Evolutionary conservation across 805 yeast species (phyloP).

Genomic region (Candida pseudoglaebosa): DNA sequence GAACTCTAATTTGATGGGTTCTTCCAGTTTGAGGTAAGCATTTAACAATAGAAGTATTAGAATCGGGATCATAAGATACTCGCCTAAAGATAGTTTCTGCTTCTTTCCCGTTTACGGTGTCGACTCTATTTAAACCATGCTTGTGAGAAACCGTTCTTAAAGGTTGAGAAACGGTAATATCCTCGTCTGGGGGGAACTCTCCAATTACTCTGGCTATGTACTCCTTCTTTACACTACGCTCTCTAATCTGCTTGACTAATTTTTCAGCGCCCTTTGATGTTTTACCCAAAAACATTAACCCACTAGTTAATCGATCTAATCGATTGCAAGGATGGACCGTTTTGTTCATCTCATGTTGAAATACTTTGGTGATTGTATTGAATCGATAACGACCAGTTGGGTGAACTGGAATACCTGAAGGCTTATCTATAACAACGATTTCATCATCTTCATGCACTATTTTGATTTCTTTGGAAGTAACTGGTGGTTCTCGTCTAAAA

Average conservation of each 20-base stretch:
- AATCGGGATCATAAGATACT: conserved; percentile 56
- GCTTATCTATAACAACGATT: conserved; percentile 83
- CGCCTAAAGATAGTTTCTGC: conserved; percentile 71
- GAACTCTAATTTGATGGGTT: conserved; percentile 94
- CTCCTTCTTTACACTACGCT: conserved; percentile 71
- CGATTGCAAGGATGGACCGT: conserved; percentile 79
- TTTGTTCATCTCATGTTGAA: conserved; percentile 65
- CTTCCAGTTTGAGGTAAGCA: conserved; percentile 90
- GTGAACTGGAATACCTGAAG: conserved; percentile 92
- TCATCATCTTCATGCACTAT: conserved; percentile 73
- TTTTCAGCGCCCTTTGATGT: conserved; percentile 73
- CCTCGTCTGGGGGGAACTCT: conserved; percentile 57
- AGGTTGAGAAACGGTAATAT: conserved; percentile 60
- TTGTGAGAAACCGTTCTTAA: conserved; percentile 70
- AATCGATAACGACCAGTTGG: conserved; percentile 86
- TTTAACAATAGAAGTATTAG: conserved; percentile 64
- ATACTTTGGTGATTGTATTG: conserved; percentile 69
- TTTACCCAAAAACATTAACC: conserved; percentile 87
- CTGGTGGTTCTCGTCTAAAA: conserved; percentile 91
- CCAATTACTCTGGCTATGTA: conserved; percentile 89
- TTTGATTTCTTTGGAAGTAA: conserved; percentile 53
- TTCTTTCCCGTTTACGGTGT: conserved; percentile 52
- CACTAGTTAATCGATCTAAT: conserved; percentile 86
- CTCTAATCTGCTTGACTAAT: conserved; percentile 67
- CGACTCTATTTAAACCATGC: conserved; percentile 57